phyloP scores from a whole-genome alignment of 805 yeast species.

The Ogataea corticis region DNA sequence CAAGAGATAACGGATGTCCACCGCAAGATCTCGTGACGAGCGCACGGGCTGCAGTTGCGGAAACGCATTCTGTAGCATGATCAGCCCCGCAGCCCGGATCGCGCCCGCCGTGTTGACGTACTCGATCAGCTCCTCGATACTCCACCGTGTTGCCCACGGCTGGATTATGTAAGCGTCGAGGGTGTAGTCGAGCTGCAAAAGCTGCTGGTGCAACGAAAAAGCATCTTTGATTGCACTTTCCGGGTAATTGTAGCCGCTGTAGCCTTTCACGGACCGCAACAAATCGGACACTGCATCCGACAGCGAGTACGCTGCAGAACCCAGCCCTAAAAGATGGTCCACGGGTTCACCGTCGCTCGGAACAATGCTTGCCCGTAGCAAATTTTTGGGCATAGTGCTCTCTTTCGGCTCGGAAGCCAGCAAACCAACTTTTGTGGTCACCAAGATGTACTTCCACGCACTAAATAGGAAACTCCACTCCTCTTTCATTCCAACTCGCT shows the following conservation, averaged over 20 bases:
- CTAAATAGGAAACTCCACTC: slow-evolving; percentile 18
- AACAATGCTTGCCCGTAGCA: background rate
- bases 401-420: slow-evolving; percentile 5
- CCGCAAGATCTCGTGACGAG: slow-evolving; percentile 8
- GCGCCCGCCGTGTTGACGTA: slow-evolving; percentile 17
- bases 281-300: slow-evolving; percentile 19
- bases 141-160: slow-evolving; percentile 1
- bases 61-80: slow-evolving; percentile 19
- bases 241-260: slow-evolving; percentile 9
- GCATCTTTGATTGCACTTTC: slow-evolving; percentile 8
- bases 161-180: background rate
- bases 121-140: slow-evolving; percentile 10
- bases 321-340: slow-evolving; percentile 25
- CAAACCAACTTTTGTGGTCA: slow-evolving; percentile 15
- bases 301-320: slow-evolving; percentile 13
- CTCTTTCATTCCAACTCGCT: background rate
- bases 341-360: slow-evolving; percentile 20
- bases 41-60: slow-evolving; percentile 9
- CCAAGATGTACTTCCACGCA: slow-evolving; percentile 26
- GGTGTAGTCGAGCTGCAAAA: slow-evolving; percentile 6
- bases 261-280: slow-evolving; percentile 10
- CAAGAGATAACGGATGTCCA: slow-evolving; percentile 6
- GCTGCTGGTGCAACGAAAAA: slow-evolving; percentile 5
- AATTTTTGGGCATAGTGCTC: background rate
- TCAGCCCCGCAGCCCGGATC: slow-evolving; percentile 10